These are phyloP conservation scores for Bacterosira constricta DNA, from an alignment of 108 stramenopile genomes.

Conservation along the genomic window DNA sequence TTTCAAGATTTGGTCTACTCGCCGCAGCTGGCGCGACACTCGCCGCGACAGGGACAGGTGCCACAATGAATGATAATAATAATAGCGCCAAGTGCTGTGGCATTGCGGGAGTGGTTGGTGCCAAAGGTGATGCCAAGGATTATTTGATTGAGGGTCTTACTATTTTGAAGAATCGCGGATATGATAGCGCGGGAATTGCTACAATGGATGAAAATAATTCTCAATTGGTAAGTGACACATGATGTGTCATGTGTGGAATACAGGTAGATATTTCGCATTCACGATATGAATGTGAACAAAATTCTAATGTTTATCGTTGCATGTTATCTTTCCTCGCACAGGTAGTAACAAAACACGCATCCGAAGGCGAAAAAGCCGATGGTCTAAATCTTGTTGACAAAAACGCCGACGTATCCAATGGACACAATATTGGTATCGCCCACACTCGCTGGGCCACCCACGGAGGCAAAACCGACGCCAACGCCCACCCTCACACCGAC, in stretches of 20 bases:
- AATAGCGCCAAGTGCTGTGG: conserved; percentile 58
- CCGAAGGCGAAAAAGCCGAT: conserved; percentile 92
- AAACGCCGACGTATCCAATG: conserved; percentile 59
- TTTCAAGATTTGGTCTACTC: conserved; percentile 9
- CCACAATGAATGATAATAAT: not conserved
- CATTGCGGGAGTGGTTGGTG: conserved; percentile 64
- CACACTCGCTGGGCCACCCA: conserved; percentile 99
- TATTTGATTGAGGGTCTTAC: conserved; percentile 93
- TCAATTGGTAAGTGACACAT: not conserved
- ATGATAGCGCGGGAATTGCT: conserved; percentile 97
- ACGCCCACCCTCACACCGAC: conserved; percentile 99
- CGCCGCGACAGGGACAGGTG: conserved; percentile 19
- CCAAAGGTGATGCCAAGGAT: conserved; percentile 50
- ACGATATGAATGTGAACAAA: too few species aligned
- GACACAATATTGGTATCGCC: conserved; percentile 88
- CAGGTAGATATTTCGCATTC: too few species aligned
- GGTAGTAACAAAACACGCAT: conserved; percentile 92
- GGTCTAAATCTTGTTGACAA: conserved; percentile 85
- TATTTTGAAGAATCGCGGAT: conserved; percentile 97
- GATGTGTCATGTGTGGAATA: too few species aligned
- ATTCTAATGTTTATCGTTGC: too few species aligned
- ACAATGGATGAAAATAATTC: conserved; percentile 62
- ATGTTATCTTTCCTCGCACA: conserved; percentile 23
- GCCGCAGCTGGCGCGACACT: conserved; percentile 24
- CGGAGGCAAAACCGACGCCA: conserved; percentile 98